Conservation (phyloP, 164 flowering plant species). For the Stephania cephalantha region DNA sequence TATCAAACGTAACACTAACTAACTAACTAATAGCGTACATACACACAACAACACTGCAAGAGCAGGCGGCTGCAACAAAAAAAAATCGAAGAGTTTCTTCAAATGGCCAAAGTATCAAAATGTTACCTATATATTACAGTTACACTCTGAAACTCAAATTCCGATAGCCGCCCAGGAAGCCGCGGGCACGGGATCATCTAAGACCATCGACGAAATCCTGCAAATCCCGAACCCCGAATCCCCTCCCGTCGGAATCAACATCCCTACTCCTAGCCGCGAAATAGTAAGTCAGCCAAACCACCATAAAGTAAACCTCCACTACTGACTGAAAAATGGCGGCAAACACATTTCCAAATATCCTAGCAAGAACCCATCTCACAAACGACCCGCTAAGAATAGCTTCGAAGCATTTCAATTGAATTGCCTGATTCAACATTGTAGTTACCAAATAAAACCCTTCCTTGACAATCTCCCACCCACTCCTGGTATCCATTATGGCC, state of each 20-base stretch:
- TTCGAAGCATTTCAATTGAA: conserved; percentile 71
- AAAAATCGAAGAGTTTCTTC: conserved; percentile 19
- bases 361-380: conserved; percentile 44
- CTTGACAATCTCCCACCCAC: conserved; percentile 67
- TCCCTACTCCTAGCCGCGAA: conserved; percentile 65
- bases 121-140: conserved; percentile 27
- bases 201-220: conserved; percentile 53
- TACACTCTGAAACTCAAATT: conserved; percentile 23
- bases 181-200: conserved; percentile 35
- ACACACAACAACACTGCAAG: conserved; percentile 35
- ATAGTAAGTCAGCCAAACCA: conserved; percentile 83
- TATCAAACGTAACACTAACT: conserved; percentile 7
- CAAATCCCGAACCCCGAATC: conserved; percentile 71
- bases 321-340: conserved; percentile 54
- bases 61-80: conserved; percentile 15
- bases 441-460: conserved; percentile 78
- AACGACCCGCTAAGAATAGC: conserved; percentile 55
- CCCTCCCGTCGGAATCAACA: conserved; percentile 51
- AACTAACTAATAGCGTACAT: conserved; percentile 27
- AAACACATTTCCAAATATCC: conserved; percentile 40
- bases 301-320: conserved; percentile 81
- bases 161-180: conserved; percentile 1
- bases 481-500: conserved; percentile 65
- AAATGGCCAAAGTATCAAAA: conserved; percentile 24
- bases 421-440: conserved; percentile 59